Evolutionary conservation across 768 basidiomycete genomes (phyloP).

Genomic region (Hydnum rufescens): DNA sequence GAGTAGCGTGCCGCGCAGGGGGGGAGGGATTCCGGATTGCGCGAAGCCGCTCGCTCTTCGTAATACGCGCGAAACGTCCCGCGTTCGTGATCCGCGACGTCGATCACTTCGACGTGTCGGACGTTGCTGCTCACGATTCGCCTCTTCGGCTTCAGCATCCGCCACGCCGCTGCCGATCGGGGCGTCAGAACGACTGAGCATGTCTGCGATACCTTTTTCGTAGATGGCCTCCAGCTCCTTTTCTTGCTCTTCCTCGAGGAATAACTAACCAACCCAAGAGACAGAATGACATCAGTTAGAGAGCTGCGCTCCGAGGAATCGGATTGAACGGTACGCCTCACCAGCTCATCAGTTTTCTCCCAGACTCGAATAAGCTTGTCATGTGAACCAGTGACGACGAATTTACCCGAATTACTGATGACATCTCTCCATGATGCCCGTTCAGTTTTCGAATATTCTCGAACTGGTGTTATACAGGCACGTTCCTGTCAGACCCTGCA

Average conservation of each 20-base stretch:
- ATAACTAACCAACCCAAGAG: slow-evolving; percentile 41
- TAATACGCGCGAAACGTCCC: slow-evolving; percentile 45
- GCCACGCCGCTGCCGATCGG: slow-evolving; percentile 31
- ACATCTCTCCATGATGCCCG: slow-evolving; percentile 92
- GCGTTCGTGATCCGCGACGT: slow-evolving; percentile 69
- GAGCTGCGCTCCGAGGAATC: slow-evolving; percentile 1
- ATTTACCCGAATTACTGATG: slow-evolving; percentile 69
- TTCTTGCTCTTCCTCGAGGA: slow-evolving; percentile 97
- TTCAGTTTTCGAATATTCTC: slow-evolving; percentile 92
- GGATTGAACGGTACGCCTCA: slow-evolving; percentile 23
- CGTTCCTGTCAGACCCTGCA: too few species aligned
- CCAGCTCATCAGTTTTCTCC: slow-evolving; percentile 97
- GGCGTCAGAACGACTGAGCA: slow-evolving; percentile 43
- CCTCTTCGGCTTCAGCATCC: slow-evolving; percentile 25
- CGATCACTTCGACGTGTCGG: slow-evolving; percentile 86
- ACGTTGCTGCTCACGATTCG: slow-evolving; percentile 64
- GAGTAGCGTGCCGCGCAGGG: slow-evolving; percentile 58
- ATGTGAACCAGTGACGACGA: slow-evolving; percentile 91
- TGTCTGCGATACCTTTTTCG: slow-evolving; percentile 55
- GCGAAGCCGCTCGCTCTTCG: slow-evolving; percentile 36
- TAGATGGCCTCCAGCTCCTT: slow-evolving; percentile 76
- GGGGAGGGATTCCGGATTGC: slow-evolving; percentile 42
- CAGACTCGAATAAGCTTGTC: slow-evolving; percentile 98
- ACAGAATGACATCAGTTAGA: too few species aligned
- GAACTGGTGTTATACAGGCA: too few species aligned